Evolutionary conservation across 2,329 filamentous ascomycete genomes (phyloP).

Genomic region (Ceratocystiopsis sp.): DNA sequence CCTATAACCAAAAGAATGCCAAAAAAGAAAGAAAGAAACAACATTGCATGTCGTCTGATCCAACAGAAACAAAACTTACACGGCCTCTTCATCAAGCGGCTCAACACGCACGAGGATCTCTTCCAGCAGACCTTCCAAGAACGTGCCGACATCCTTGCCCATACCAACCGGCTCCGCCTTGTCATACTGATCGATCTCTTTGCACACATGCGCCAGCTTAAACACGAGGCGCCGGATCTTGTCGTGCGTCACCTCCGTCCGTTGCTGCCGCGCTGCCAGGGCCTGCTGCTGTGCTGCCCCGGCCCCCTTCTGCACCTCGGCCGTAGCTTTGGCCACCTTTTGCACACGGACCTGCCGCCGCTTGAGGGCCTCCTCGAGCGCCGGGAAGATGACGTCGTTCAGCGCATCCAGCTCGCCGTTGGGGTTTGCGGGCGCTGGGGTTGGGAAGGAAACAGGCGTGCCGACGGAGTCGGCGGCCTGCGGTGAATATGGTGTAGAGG

Average conservation of each 20-base stretch:
- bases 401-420: conserved; percentile 68
- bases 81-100: conserved; percentile 52
- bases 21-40: neutral
- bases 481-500: conserved; percentile 1
- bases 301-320: neutral
- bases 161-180: conserved; percentile 78
- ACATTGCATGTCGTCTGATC: neutral
- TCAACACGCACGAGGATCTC: conserved; percentile 88
- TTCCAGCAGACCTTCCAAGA: conserved; percentile 82
- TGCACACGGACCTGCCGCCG: conserved; percentile 51
- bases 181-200: conserved; percentile 81
- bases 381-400: conserved; percentile 81
- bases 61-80: neutral
- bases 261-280: conserved; percentile 46
- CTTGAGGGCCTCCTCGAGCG: conserved; percentile 77
- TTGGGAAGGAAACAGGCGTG: conserved; percentile 31
- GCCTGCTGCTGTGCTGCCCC: conserved; percentile 18
- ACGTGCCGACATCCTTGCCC: conserved; percentile 77
- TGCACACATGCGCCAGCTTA: conserved; percentile 68
- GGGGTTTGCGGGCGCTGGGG: conserved; percentile 36
- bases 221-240: conserved; percentile 65
- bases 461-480: conserved; percentile 6
- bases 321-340: conserved; percentile 22
- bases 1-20: too few species aligned
- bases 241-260: conserved; percentile 59